These are phyloP conservation scores for Penicillium odoratum DNA, from an alignment of 495 filamentous ascomycete genomes.

Conservation along the genomic window DNA sequence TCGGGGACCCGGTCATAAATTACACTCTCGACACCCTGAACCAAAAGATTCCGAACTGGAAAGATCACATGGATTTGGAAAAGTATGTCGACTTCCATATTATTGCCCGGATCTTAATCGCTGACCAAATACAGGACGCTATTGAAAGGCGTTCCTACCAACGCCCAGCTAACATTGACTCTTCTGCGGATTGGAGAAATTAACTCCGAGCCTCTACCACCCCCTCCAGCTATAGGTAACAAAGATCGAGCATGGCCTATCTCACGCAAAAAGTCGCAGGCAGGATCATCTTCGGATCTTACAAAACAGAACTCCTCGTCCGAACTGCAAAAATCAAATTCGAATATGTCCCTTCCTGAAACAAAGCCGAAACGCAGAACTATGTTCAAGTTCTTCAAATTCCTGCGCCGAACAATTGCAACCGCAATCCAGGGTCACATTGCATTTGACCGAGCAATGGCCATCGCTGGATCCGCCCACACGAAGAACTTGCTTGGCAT, in stretches of 20 bases:
- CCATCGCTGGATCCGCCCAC: conserved; percentile 61
- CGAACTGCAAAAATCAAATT: background rate
- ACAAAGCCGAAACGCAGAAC: conserved; percentile 43
- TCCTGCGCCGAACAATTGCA: conserved; percentile 70
- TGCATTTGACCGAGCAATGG: conserved; percentile 66
- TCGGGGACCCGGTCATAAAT: conserved; percentile 72
- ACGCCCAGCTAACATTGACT: conserved; percentile 82
- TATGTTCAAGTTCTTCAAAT: conserved; percentile 57
- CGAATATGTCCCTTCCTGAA: conserved; percentile 7
- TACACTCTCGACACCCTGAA: conserved; percentile 62
- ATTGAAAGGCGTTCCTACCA: conserved; percentile 83
- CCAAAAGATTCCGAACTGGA: conserved; percentile 69
- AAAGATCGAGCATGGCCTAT: conserved; percentile 24
- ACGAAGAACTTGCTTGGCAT: conserved; percentile 73
- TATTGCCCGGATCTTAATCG: background rate
- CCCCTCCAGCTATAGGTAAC: conserved; percentile 59
- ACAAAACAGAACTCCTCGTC: conserved; percentile 23
- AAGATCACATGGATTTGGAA: conserved; percentile 66
- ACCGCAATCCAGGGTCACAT: conserved; percentile 67
- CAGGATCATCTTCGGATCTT: conserved; percentile 15
- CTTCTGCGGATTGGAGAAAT: conserved; percentile 83
- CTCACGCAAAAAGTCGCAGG: conserved; percentile 38
- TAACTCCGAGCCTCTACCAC: conserved; percentile 77
- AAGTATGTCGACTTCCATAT: conserved; percentile 47
- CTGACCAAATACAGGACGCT: conserved; percentile 54